Evolutionary conservation across 1,284 basidiomycete species (phyloP).

Genomic region (Ganoderma lingzhi): DNA sequence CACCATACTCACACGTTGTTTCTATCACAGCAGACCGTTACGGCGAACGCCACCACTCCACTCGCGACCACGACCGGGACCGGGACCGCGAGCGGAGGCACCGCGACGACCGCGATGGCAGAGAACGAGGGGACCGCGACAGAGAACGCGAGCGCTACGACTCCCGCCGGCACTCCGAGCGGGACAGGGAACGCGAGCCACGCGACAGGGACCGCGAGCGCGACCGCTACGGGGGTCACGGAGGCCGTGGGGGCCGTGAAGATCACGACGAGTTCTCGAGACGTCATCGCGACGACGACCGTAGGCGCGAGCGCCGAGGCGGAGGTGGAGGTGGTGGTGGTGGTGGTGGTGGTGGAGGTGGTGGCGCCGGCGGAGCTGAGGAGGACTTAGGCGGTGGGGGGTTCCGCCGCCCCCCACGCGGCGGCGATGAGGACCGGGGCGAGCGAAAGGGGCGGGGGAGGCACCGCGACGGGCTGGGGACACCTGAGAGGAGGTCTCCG

Average conservation of each 20-base stretch:
- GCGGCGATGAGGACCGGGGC: constrained; percentile 46
- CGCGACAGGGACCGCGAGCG: constrained; percentile 52
- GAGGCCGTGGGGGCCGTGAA: constrained; percentile 45
- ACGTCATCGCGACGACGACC: constrained; percentile 55
- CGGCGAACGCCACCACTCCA: constrained; percentile 62
- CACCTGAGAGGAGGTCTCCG: constrained; percentile 84
- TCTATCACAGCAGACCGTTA: constrained; percentile 41
- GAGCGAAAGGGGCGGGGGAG: constrained; percentile 44
- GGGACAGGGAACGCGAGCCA: constrained; percentile 48
- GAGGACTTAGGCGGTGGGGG: constrained; percentile 42
- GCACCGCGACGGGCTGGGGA: constrained; percentile 59
- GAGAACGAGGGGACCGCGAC: constrained; percentile 47
- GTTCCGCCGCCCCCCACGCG: constrained; percentile 36
- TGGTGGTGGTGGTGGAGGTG: constrained; percentile 33
- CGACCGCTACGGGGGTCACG: constrained; percentile 41
- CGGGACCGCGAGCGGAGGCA: constrained; percentile 44
- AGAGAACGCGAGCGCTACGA: constrained; percentile 48
- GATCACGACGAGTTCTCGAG: constrained; percentile 47
- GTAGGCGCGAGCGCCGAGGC: constrained; percentile 42
- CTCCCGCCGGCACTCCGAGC: constrained; percentile 42
- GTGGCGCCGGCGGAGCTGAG: constrained; percentile 29
- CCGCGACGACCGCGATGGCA: constrained; percentile 54
- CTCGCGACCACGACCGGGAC: constrained; percentile 38
- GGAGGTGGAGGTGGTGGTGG: constrained; percentile 33
- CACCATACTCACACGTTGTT: constrained; percentile 40